These are phyloP conservation scores for Anisodus tanguticus DNA, from an alignment of 257 asterid species.

Conservation along the genomic window DNA sequence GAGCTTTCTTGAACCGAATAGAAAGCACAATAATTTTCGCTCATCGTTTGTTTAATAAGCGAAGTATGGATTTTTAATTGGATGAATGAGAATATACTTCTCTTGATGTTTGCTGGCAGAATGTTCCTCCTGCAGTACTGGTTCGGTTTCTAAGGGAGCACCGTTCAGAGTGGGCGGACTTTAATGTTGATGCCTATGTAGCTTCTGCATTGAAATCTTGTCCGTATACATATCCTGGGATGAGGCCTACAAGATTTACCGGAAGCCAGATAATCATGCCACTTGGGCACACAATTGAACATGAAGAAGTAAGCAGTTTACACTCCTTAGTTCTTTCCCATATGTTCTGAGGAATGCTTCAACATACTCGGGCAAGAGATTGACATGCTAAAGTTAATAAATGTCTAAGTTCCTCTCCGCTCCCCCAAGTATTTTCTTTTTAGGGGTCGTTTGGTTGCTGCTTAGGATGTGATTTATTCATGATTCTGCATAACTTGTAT, in stretches of 20 bases:
- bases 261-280: conserved; percentile 98
- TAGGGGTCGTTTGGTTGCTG: too few relatives aligned
- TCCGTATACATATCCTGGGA: conserved; percentile 76
- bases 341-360: neutral
- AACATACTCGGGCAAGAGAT: neutral
- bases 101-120: conserved; percentile 47
- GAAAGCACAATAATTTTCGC: neutral
- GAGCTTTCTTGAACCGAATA: neutral
- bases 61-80: neutral
- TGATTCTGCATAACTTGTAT: too few relatives aligned
- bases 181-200: conserved; percentile 84
- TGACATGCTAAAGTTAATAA: neutral
- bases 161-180: conserved; percentile 99
- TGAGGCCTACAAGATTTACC: conserved; percentile 86
- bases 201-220: conserved; percentile 78
- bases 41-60: neutral
- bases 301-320: conserved; percentile 72
- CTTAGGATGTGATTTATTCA: too few relatives aligned
- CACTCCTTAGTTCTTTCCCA: neutral
- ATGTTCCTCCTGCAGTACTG: conserved; percentile 88
- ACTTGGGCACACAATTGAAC: conserved; percentile 89
- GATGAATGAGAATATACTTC: neutral
- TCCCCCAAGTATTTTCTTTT: neutral
- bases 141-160: conserved; percentile 96
- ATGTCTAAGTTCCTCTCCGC: neutral